phyloP scores from a whole-genome alignment of 768 basidiomycete species.

The Leccinellum albellum region DNA sequence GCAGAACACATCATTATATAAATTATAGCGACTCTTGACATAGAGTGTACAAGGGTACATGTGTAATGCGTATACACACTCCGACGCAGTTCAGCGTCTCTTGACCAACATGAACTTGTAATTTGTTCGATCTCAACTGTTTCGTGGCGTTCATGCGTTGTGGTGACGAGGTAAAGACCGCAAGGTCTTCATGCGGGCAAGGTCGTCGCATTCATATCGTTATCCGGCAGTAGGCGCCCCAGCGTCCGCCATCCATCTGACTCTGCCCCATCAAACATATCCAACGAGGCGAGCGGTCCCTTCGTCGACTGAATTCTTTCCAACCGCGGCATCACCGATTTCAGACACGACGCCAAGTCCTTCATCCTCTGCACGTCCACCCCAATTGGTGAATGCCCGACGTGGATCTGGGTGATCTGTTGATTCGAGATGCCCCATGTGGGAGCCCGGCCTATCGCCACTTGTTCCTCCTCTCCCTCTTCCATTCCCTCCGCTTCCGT shows the following conservation, averaged over 20 bases:
- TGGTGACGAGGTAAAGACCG: too few relatives aligned
- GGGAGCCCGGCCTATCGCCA: neutral
- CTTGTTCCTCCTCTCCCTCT: neutral
- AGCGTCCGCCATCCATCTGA: neutral
- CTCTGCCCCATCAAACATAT: neutral
- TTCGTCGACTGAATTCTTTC: neutral
- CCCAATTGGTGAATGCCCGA: conserved; percentile 13
- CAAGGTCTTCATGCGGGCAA: neutral
- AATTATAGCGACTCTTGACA: too few relatives aligned
- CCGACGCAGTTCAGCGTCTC: too few relatives aligned
- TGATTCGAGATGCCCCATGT: conserved; percentile 6
- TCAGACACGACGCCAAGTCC: conserved; percentile 7
- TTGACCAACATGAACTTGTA: too few relatives aligned
- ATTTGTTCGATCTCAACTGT: too few relatives aligned
- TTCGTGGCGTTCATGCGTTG: too few relatives aligned
- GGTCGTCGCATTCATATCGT: neutral
- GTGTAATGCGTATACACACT: too few relatives aligned
- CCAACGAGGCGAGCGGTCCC: neutral
- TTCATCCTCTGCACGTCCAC: neutral
- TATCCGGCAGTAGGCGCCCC: neutral
- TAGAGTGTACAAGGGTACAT: too few relatives aligned
- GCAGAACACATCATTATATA: too few relatives aligned
- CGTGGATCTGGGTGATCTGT: conserved; percentile 7
- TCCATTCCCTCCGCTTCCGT: neutral
- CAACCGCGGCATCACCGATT: conserved; percentile 10